Evolutionary conservation across 768 basidiomycete species (phyloP).

Genomic region (Rhizopogon vesiculosus): DNA sequence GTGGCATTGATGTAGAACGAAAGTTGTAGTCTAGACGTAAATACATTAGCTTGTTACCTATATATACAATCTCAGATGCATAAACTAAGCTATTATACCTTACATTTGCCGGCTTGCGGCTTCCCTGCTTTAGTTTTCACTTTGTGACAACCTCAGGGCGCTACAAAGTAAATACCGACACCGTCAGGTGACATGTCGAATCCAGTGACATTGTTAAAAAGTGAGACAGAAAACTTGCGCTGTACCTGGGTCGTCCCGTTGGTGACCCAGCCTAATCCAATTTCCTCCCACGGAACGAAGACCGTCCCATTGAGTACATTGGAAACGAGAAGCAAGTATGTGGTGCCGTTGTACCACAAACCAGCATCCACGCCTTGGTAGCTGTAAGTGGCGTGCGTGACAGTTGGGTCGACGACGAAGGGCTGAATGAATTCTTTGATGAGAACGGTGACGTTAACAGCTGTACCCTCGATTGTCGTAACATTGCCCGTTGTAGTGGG

Average conservation of each 20-base stretch:
- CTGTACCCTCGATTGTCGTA: constrained; percentile 21
- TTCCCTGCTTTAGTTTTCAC: neutral
- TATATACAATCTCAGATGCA: neutral
- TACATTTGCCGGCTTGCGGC: too few relatives aligned
- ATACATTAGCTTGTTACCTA: neutral
- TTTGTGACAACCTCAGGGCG: neutral
- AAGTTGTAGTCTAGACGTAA: too few relatives aligned
- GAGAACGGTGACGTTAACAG: constrained; percentile 1
- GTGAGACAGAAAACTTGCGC: constrained; percentile 8
- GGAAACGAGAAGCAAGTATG: constrained; percentile 16
- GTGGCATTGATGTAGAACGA: too few relatives aligned
- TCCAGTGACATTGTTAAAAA: constrained; percentile 12
- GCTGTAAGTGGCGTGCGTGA: constrained; percentile 4
- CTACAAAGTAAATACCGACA: constrained; percentile 18
- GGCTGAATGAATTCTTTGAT: constrained; percentile 10
- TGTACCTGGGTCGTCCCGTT: constrained; percentile 15
- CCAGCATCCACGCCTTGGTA: constrained; percentile 19
- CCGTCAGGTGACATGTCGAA: constrained; percentile 12
- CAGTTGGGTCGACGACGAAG: constrained; percentile 14
- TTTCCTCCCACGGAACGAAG: constrained; percentile 11
- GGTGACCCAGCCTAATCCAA: constrained; percentile 14
- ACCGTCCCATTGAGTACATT: constrained; percentile 1
- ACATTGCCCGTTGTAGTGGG: constrained; percentile 16
- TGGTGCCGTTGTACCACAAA: constrained; percentile 17
- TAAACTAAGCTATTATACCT: neutral